phyloP scores from a whole-genome alignment of 352 stramenopile species.

The Blastocystis sp. region DNA sequence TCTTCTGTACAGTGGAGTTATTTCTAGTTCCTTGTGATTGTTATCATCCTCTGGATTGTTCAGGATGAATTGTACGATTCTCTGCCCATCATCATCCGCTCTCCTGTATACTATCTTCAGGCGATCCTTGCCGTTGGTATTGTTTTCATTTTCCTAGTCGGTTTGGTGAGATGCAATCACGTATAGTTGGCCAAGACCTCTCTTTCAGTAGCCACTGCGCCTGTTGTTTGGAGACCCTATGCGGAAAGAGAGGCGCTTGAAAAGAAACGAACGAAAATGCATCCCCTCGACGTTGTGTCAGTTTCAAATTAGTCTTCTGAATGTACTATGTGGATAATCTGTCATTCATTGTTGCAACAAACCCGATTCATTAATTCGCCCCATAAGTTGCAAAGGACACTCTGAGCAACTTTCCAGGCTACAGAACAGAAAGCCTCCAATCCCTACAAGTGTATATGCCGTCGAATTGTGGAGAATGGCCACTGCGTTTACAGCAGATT shows the following conservation, averaged over 20 bases:
- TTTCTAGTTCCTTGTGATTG: conserved; percentile 31
- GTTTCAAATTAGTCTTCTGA: neutral
- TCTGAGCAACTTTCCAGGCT: conserved; percentile 41
- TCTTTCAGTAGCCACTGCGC: neutral
- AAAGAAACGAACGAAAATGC: neutral
- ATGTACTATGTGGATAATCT: neutral
- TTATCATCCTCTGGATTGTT: conserved; percentile 29
- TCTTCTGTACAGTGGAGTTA: neutral
- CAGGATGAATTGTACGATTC: conserved; percentile 52
- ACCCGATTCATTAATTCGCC: neutral
- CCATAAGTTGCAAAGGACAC: conserved; percentile 56
- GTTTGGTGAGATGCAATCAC: neutral
- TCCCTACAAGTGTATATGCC: conserved; percentile 18
- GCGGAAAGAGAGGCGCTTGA: conserved; percentile 20
- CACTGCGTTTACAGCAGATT: conserved; percentile 36
- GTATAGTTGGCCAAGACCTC: conserved; percentile 38
- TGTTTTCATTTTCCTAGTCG: conserved; percentile 39
- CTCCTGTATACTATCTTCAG: conserved; percentile 43
- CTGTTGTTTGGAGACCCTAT: conserved; percentile 24
- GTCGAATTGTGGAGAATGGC: conserved; percentile 33
- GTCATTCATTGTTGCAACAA: neutral
- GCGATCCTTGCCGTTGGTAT: conserved; percentile 9
- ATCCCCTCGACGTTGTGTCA: neutral
- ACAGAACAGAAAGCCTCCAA: neutral
- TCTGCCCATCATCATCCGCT: conserved; percentile 52